A percentile compares a stretch with the other conserved stretches of the same genome.
Conservation (phyloP, 2,329 filamentous ascomycete species). For the Claviceps spartinae region DNA sequence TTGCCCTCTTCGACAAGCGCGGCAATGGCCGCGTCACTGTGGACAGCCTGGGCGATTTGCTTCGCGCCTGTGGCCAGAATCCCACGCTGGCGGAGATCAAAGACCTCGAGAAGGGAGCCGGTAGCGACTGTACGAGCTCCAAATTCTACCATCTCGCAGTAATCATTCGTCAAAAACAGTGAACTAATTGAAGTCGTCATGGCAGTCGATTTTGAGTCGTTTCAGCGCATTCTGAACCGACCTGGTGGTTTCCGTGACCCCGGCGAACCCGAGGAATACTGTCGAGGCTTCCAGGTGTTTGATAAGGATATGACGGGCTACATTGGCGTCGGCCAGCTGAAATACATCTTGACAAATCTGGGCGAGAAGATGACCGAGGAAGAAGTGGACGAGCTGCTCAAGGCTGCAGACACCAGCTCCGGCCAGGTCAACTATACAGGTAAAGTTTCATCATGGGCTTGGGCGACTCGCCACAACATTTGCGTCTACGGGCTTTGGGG, state of each 20-base stretch:
- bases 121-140: conserved; percentile 68
- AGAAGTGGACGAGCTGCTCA: conserved; percentile 96
- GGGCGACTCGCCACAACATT: background rate
- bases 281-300: conserved; percentile 96
- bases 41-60: conserved; percentile 79
- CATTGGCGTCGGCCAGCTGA: conserved; percentile 93
- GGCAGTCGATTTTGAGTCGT: conserved; percentile 92
- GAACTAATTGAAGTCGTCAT: background rate
- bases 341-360: conserved; percentile 94
- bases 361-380: conserved; percentile 99
- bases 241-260: conserved; percentile 97
- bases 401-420: conserved; percentile 90
- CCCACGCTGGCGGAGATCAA: conserved; percentile 86
- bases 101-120: conserved; percentile 82
- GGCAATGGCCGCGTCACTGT: conserved; percentile 83
- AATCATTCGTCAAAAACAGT: background rate
- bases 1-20: conserved; percentile 98
- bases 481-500: background rate
- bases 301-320: conserved; percentile 98
- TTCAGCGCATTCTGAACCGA: conserved; percentile 91
- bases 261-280: conserved; percentile 95
- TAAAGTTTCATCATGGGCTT: conserved; percentile 27
- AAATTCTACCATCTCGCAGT: too few species aligned
- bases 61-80: conserved; percentile 96
- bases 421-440: conserved; percentile 97